Conservation (phyloP, 140 eudicot genomes). For the Ambrosia hybrid region DNA sequence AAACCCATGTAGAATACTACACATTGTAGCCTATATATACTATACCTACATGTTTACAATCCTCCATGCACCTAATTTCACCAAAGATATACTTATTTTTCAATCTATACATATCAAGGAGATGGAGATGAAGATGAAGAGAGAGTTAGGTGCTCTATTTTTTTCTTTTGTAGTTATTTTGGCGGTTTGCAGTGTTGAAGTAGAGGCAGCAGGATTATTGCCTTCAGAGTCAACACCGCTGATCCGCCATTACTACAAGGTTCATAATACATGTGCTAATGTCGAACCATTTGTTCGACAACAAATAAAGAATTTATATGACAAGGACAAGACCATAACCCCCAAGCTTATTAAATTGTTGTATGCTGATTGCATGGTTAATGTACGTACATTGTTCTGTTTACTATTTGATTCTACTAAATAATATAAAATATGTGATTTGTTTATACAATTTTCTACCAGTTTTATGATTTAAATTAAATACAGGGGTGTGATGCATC, state of each 20-base stretch:
- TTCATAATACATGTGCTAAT: slow-evolving; percentile 62
- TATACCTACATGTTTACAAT: slow-evolving; percentile 19
- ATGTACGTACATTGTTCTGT: slow-evolving; percentile 47
- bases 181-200: slow-evolving; percentile 22
- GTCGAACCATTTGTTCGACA: slow-evolving; percentile 62
- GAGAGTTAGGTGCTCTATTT: slow-evolving; percentile 27
- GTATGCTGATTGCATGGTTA: slow-evolving; percentile 91
- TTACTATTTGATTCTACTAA: too few relatives aligned
- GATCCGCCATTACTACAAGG: slow-evolving; percentile 69
- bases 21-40: slow-evolving; percentile 30
- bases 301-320: slow-evolving; percentile 47
- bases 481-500: slow-evolving; percentile 90
- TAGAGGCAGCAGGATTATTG: slow-evolving; percentile 48
- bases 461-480: not conserved
- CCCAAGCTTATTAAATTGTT: slow-evolving; percentile 74
- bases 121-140: slow-evolving; percentile 22
- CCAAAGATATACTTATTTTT: not conserved
- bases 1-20: slow-evolving; percentile 29
- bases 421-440: not conserved
- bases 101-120: not conserved
- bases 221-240: slow-evolving; percentile 50
- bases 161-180: slow-evolving; percentile 28
- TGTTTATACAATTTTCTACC: too few relatives aligned
- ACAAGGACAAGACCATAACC: slow-evolving; percentile 49
- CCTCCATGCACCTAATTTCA: slow-evolving; percentile 27